Base-by-base conservation (phyloP, 225 moss, liverwort and hornwort species). In the Physcomitrellopsis africana region DNA sequence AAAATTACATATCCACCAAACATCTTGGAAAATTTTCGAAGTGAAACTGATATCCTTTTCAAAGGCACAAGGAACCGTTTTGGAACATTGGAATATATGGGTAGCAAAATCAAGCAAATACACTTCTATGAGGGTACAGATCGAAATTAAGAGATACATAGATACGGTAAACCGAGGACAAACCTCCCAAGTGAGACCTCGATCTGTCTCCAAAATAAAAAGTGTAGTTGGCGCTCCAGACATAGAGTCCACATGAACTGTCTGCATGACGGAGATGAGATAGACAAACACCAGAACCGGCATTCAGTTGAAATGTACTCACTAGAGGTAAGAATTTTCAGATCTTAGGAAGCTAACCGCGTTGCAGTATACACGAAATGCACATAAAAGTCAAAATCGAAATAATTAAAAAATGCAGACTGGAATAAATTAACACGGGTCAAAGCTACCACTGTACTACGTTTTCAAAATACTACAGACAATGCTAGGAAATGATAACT, bases 201-300 rank as follows among this genome's bases (percentile, higher is more conserved):
- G 89, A 75, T 99, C 99, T 69, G 89, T 89, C 81, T 89, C 82
- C 72, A 99, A 74, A 46, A 95, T 73, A 81, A 81, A 99, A 29
- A 99, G 81, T 61, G 99, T 99, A 9, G 99, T 99, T 49, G 92
- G 86, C 58, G 99, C 99, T 88, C 99, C 99, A 69, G 99, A 99
- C 86, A 99, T 89, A 37, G 89, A 63, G 78, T 99, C 99, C 56
- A 81, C 90, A 85, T 99, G 92, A 55, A 99, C 93, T 54, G 99
- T 87, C 92, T 94, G 90, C 41, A 69, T 67, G 32, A 18, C 44
- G 29, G 41, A 70, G 52, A 81, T 47, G 26, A 83, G 45, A 72
- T 43, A 12, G 13, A 32, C 37, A 72, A 75, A 66, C 49, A 68
- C 72, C 70, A 85, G 76, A 47, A 74, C 60, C 18, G 76, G 57